Evolutionary conservation across 768 basidiomycete genomes (phyloP).

Genomic region (Suillus decipiens): DNA sequence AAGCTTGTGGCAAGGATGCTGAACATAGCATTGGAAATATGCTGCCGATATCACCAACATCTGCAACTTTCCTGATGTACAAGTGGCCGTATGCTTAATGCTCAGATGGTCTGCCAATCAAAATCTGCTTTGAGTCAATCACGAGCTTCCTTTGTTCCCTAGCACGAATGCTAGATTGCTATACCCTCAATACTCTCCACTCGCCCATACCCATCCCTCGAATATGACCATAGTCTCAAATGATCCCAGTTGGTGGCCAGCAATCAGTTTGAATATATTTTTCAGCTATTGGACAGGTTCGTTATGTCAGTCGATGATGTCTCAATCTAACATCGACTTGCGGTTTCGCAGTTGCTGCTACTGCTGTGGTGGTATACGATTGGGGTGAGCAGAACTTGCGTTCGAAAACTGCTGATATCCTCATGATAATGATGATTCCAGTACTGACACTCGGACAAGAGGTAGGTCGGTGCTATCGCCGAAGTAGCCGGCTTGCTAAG

Average conservation of each 20-base stretch:
- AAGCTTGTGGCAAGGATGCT: too few relatives aligned
- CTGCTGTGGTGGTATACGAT: too few relatives aligned
- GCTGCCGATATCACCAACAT: background rate
- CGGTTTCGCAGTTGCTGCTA: too few relatives aligned
- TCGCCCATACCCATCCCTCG: background rate
- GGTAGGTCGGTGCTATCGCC: background rate
- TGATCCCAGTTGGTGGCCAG: background rate
- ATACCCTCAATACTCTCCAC: background rate
- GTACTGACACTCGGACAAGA: background rate
- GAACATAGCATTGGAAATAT: too few relatives aligned
- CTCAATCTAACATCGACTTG: background rate
- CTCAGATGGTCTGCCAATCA: background rate
- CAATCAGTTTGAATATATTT: background rate
- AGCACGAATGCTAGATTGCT: too few relatives aligned
- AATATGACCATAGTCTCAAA: background rate
- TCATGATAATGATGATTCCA: background rate
- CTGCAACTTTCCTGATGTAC: background rate
- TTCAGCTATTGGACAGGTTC: background rate
- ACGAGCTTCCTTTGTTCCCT: too few relatives aligned
- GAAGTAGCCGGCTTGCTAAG: background rate
- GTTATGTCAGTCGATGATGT: background rate
- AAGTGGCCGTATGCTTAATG: background rate
- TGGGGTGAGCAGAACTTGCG: background rate
- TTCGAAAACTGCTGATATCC: background rate
- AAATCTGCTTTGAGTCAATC: background rate